Evolutionary conservation across 176 grass and related monocot genomes (phyloP), one percentile per base, ranked within the genome.

Genomic region (Elymus sibiricus): DNA sequence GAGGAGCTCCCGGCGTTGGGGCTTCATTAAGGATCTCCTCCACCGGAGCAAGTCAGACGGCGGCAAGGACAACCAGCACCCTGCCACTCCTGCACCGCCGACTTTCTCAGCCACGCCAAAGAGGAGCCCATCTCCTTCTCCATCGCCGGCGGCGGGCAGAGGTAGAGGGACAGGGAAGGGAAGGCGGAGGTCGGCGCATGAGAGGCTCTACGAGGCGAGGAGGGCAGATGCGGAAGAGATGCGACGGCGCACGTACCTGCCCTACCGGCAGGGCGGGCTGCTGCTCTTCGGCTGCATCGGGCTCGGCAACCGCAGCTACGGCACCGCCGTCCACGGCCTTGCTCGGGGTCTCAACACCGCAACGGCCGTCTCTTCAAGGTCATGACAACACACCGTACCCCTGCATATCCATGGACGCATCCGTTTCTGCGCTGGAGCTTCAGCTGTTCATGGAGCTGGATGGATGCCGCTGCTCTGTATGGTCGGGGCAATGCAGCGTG

Each of bases 1-100:
- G 0, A 40, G 87, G 24, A 82, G 77, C 51, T 95, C 95, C 9
- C 94, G 92, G 62, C 91, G 93, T 4, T 98, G 93, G 95, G 86
- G 92, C 62, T 98, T 98, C 81, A 70, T 98, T 59, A 98, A 98
- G 84, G 95, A 98, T 53, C 90, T 98, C 13, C 87, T 98, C 15
- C 89, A 98, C 91, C 87, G 95, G 6, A 98, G 93, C 92, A 99
- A 94, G 83, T 94, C 93, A 2, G 94, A 99, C 82, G 89, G 82
- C 19, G 89, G 89, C 77, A 88, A 91, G 82, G 43, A 27, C 64
- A 42, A 11, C 19, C 27, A 53, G 14, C 75, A 51, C 5, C 31
- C 59, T 0, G 0, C 14, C 0, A 25, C 26, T 4, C 42, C 88
- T 2, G 13, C 47, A 16, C 3, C 78, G 0, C 7, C 78, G 0